Evolutionary conservation across 495 filamentous ascomycete species (phyloP), one percentile per base, ranked within the genome.

Genomic region (Penicillium ucsense): DNA sequence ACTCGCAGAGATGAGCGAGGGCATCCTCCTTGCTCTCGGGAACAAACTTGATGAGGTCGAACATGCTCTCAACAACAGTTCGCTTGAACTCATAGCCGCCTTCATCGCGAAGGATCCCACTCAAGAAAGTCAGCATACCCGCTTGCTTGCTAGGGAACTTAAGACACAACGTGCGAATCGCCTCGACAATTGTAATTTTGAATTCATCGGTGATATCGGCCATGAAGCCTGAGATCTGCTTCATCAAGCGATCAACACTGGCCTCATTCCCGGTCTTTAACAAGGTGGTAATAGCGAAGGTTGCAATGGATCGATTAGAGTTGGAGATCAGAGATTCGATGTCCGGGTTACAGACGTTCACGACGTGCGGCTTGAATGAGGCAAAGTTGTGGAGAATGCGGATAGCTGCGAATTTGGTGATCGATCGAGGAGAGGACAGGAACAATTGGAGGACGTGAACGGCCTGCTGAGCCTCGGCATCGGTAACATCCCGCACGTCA

Each of bases 121-220:
- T 95, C 45, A 99, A 71, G 79, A 99, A 97, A 28, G 85, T 76
- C 32, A 99, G 84, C 89, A 99, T 97, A 53, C 90, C 90, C 35
- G 91, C 90, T 68, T 97, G 94, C 67, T 99, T 97, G 74, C 79
- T 89, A 8, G 90, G 91, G 68, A 99, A 99, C 66, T 99, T 99
- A 55, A 99, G 73, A 62, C 91, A 96, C 27, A 99, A 69, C 5
- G 92, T 96, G 36, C 94, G 84, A 56, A 97, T 95, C 35, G 92
- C 94, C 68, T 97, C 92, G 34, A 99, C 91, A 61, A 99, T 94
- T 34, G 94, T 97, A 60, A 99, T 94, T 72, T 97, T 97, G 75
- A 99, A 99, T 65, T 97, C 92, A 63, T 99, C 90, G 5, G 89
- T 94, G 55, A 95, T 95, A 66, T 96, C 90, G 8, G 88, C 86